Conservation (phyloP, 495 filamentous ascomycete species). For the Aspergillus nidulans region DNA sequence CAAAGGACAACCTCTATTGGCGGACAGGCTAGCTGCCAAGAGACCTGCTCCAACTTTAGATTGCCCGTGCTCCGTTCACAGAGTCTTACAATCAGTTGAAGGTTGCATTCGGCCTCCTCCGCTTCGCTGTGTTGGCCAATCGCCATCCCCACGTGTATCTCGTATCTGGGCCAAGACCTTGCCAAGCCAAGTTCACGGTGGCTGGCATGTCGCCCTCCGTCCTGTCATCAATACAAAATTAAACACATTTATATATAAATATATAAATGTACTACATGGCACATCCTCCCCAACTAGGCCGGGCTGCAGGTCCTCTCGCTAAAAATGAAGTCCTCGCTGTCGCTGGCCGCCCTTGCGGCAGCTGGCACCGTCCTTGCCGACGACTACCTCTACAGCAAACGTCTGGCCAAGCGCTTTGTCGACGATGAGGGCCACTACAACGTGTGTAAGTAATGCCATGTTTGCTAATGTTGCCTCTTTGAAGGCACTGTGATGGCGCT, state of each 20-base stretch:
- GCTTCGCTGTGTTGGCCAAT: neutral
- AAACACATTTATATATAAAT: too few relatives aligned
- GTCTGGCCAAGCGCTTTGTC: neutral
- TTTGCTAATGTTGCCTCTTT: too few relatives aligned
- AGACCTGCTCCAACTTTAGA: too few relatives aligned
- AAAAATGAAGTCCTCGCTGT: conserved; percentile 2
- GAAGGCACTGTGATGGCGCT: too few relatives aligned
- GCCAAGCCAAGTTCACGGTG: neutral
- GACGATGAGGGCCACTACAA: conserved; percentile 4
- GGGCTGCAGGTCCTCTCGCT: neutral
- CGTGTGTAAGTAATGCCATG: neutral
- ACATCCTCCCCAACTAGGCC: too few relatives aligned
- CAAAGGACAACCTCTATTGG: too few relatives aligned
- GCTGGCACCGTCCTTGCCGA: neutral
- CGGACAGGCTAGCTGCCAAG: too few relatives aligned
- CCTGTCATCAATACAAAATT: too few relatives aligned
- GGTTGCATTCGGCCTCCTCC: neutral
- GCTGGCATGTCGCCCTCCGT: neutral
- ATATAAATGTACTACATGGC: too few relatives aligned
- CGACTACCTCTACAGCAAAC: conserved; percentile 5
- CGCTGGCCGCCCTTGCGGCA: neutral
- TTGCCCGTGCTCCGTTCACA: too few relatives aligned
- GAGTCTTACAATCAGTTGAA: too few relatives aligned
- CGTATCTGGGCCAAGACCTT: neutral
- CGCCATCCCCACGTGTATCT: neutral